Evolutionary conservation across 2,329 filamentous ascomycete species (phyloP), one percentile per base, ranked within the genome.

Genomic region (Biscogniauxia marginata): DNA sequence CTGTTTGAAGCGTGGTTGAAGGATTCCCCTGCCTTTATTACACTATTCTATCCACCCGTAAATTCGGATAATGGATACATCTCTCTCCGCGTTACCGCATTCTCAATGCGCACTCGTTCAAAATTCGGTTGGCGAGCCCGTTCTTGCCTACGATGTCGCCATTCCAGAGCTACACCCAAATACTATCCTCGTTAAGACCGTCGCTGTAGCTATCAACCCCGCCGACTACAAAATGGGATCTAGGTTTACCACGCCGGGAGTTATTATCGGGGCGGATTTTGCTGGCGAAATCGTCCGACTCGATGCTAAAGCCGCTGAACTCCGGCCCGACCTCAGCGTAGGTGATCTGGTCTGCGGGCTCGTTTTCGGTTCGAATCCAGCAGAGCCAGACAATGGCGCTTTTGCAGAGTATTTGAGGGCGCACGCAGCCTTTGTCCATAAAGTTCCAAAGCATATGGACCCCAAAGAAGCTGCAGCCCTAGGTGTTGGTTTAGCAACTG

Each of bases 401-500:
- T 62, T 59, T 24, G 47, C 57, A 2, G 54, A 62, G 49, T 59
- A 59, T 44, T 44, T 62, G n/a, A 39, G 46, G 20, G 57, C 39
- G 1, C 23, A 18, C 2, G 50, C 57, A 2, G 46, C 48, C 5
- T 18, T 62, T 4, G n/a, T 53, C 1, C 23, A 53, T 7, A 49
- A 46, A 6, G 25, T 59, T 4, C 56, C 52, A 16, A 44, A 34
- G 11, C 7, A 19, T n/a, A n/a, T 61, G 16, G 4, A 16, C 3
- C 22, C 49, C 7, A 24, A 39, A 9, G 11, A 49, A 23, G 57
- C 60, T 8, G 57, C 57, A 6, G 50, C 53, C 4, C 30, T 61
- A 21, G 54, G 56, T 19, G n/a, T 46, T 7, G 53, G n/a, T 18
- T 2, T 60, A 21, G 16, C 18, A 4, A 60, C 58, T 9, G 20